A percentile compares a stretch with the other conserved stretches of the same genome.
Conservation (phyloP, 2,329 filamentous ascomycete species). For the Fusarium algeriense region DNA sequence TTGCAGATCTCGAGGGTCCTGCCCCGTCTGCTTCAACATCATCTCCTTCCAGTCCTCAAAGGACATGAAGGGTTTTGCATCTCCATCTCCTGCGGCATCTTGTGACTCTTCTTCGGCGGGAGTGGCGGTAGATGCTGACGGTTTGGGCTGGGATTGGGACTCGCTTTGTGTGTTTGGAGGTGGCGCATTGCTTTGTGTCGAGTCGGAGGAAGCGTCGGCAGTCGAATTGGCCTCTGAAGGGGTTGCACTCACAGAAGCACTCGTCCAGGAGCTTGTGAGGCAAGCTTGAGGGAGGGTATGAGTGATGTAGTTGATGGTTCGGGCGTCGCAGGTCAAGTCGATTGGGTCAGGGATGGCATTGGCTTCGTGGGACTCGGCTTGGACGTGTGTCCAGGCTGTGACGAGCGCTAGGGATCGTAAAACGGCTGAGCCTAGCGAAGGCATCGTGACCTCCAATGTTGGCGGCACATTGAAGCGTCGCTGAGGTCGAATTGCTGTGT, state of each 20-base stretch:
- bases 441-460: slow-evolving; percentile 30
- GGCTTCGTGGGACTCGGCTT: slow-evolving; percentile 13
- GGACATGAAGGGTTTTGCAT: slow-evolving; percentile 78
- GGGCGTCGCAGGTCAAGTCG: slow-evolving; percentile 59
- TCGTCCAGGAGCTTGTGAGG: slow-evolving; percentile 71
- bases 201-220: not conserved
- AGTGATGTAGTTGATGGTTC: slow-evolving; percentile 85
- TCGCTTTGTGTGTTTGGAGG: slow-evolving; percentile 16
- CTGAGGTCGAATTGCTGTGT: slow-evolving; percentile 4
- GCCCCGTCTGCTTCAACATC: slow-evolving; percentile 87
- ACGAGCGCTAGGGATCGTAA: slow-evolving; percentile 23
- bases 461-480: slow-evolving; percentile 31
- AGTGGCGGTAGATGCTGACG: slow-evolving; percentile 8
- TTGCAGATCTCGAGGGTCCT: slow-evolving; percentile 75
- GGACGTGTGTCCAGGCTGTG: slow-evolving; percentile 16
- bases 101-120: slow-evolving; percentile 17
- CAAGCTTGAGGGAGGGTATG: slow-evolving; percentile 83
- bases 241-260: slow-evolving; percentile 55
- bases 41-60: slow-evolving; percentile 99
- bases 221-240: slow-evolving; percentile 26
- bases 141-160: slow-evolving; percentile 6
- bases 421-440: slow-evolving; percentile 34
- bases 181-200: slow-evolving; percentile 13
- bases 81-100: slow-evolving; percentile 40
- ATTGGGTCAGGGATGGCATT: slow-evolving; percentile 1